Percentiles rank a stretch among this genome's conserved stretches.
Conservation (phyloP, 805 yeast genomes). For the Ogataea trehaloabstinens region DNA sequence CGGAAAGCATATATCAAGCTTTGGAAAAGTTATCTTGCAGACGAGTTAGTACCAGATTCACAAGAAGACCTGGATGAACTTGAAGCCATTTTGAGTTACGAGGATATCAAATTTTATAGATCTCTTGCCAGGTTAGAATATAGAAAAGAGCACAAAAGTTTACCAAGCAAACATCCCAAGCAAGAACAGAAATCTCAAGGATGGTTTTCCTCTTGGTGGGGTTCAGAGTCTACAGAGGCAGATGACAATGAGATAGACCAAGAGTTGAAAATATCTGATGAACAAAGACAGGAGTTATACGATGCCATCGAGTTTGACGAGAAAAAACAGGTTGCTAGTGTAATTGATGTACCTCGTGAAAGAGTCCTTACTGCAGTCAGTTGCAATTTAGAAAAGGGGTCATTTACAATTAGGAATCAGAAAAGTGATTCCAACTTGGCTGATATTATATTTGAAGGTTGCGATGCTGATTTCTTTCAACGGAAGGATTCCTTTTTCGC, state of each 20-base stretch:
- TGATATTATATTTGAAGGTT: constrained; percentile 78
- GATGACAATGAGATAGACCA: constrained; percentile 16
- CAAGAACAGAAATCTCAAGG: constrained; percentile 35
- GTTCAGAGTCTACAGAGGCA: constrained; percentile 18
- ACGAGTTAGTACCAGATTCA: constrained; percentile 30
- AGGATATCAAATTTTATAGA: constrained; percentile 83
- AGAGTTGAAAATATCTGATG: constrained; percentile 65
- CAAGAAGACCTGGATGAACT: constrained; percentile 44
- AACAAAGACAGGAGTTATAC: constrained; percentile 83
- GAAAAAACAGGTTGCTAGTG: constrained; percentile 43
- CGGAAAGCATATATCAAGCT: constrained; percentile 62
- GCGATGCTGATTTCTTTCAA: constrained; percentile 68
- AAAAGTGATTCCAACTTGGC: constrained; percentile 55
- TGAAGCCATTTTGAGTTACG: constrained; percentile 62
- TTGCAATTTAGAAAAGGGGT: constrained; percentile 73
- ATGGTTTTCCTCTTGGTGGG: constrained; percentile 76
- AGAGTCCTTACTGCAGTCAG: constrained; percentile 64
- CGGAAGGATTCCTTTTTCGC: constrained; percentile 76
- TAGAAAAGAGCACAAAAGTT: constrained; percentile 45
- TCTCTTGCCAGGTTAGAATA: constrained; percentile 70
- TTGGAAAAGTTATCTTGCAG: constrained; percentile 62
- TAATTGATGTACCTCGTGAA: constrained; percentile 70
- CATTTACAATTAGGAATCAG: constrained; percentile 54
- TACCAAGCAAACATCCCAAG: constrained; percentile 10
- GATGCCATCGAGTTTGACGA: constrained; percentile 94